Percentiles rank a stretch among this genome's conserved stretches.
Evolutionary conservation across 352 stramenopile genomes (phyloP).

Genomic region (Phytopythium litorale): DNA sequence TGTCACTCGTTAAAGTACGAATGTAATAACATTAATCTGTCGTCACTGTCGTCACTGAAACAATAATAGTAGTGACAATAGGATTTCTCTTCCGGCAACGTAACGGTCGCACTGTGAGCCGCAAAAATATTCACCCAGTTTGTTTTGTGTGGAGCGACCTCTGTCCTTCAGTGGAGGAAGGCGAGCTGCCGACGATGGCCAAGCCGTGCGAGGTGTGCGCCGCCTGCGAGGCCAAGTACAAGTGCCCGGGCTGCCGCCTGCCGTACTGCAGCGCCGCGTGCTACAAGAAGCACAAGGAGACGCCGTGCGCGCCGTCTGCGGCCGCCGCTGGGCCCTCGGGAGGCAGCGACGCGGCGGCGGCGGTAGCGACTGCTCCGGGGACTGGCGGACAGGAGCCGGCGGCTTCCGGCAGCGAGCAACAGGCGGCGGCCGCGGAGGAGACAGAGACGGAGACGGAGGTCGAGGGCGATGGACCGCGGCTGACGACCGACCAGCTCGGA

Average conservation of each 20-base stretch:
- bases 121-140: too few species aligned
- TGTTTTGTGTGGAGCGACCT: too few species aligned
- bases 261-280: constrained; percentile 75
- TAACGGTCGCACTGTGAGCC: too few species aligned
- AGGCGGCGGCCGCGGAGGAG: background rate
- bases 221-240: constrained; percentile 71
- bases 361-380: constrained; percentile 4
- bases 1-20: too few species aligned
- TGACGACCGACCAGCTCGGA: constrained; percentile 52
- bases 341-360: constrained; percentile 6
- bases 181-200: constrained; percentile 24
- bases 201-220: constrained; percentile 55
- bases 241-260: constrained; percentile 64
- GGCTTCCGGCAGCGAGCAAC: background rate
- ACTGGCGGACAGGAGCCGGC: background rate
- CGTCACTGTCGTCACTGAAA: too few species aligned
- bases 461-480: constrained; percentile 36
- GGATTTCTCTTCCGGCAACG: too few species aligned
- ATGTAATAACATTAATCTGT: too few species aligned
- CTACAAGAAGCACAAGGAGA: constrained; percentile 81
- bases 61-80: too few species aligned
- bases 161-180: background rate
- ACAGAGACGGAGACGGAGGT: constrained; percentile 19
- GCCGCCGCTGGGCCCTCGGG: constrained; percentile 6
- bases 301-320: constrained; percentile 31